Percentiles rank a stretch among this genome's conserved stretches.
Conservation (phyloP, 192 early-diverging fungal species). For the Coemansia sp. region DNA sequence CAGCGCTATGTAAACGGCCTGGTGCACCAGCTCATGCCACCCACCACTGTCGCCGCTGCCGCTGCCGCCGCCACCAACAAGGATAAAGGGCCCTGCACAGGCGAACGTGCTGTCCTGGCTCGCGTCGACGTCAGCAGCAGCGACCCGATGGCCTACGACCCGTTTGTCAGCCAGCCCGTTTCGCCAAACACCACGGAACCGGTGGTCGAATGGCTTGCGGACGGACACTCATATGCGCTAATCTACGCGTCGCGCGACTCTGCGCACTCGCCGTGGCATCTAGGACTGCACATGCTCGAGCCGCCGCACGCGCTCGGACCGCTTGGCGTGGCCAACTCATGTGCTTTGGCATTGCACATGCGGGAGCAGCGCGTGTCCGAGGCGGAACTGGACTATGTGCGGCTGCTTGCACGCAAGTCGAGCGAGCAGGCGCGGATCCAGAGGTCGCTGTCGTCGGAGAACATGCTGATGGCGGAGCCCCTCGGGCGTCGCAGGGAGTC, state of each 20-base stretch:
- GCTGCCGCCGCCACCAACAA: not conserved
- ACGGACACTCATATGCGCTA: constrained; percentile 11
- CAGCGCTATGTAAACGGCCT: constrained; percentile 32
- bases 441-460: constrained; percentile 34
- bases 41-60: not conserved
- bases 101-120: not conserved
- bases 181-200: not conserved
- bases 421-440: constrained; percentile 29
- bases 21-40: constrained; percentile 4
- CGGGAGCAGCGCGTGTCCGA: not conserved
- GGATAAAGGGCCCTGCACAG: not conserved
- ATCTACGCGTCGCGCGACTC: constrained; percentile 13
- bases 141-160: too few relatives aligned
- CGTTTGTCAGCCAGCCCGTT: not conserved
- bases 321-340: too few relatives aligned
- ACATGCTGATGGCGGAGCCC: constrained; percentile 4
- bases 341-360: too few relatives aligned
- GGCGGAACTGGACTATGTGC: constrained; percentile 23
- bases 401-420: constrained; percentile 9
- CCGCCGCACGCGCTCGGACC: constrained; percentile 4
- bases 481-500: constrained; percentile 4
- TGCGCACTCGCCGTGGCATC: not conserved
- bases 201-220: constrained; percentile 10
- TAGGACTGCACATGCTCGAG: constrained; percentile 35
- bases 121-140: not conserved